These are phyloP conservation scores for Colletotrichum sojae DNA, from an alignment of 2,329 filamentous ascomycete species.

Conservation along the genomic window DNA sequence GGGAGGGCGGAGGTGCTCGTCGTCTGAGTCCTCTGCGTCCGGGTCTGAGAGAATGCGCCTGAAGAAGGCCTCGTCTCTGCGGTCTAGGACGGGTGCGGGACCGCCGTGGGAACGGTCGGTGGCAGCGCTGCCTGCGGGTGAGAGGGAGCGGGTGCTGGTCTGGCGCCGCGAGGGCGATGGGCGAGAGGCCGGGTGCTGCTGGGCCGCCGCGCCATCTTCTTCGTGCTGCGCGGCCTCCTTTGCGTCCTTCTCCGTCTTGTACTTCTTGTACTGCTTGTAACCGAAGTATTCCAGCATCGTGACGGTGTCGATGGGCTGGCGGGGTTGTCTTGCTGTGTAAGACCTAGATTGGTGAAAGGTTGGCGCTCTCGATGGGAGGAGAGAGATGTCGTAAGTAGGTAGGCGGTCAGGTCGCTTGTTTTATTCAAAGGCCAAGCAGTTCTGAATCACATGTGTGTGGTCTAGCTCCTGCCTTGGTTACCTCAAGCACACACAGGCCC, in stretches of 20 bases:
- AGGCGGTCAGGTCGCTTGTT: conserved; percentile 29
- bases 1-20: conserved; percentile 63
- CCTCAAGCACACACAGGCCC: background rate
- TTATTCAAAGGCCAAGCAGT: conserved; percentile 37
- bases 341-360: background rate
- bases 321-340: conserved; percentile 14
- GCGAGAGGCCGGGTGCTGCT: conserved; percentile 19
- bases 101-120: conserved; percentile 44
- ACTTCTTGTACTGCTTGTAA: conserved; percentile 75
- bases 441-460: conserved; percentile 38
- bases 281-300: conserved; percentile 75
- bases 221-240: conserved; percentile 45
- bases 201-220: conserved; percentile 32
- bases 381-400: background rate
- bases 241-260: conserved; percentile 64
- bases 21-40: conserved; percentile 44
- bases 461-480: conserved; percentile 15
- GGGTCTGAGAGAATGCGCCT: conserved; percentile 63
- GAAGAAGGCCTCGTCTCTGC: conserved; percentile 72
- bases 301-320: background rate
- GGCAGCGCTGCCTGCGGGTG: conserved; percentile 45
- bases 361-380: conserved; percentile 1
- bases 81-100: conserved; percentile 64
- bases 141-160: conserved; percentile 42
- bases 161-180: conserved; percentile 38